Conservation (phyloP, 306 rosid genomes). For the Inga oerstediana region DNA sequence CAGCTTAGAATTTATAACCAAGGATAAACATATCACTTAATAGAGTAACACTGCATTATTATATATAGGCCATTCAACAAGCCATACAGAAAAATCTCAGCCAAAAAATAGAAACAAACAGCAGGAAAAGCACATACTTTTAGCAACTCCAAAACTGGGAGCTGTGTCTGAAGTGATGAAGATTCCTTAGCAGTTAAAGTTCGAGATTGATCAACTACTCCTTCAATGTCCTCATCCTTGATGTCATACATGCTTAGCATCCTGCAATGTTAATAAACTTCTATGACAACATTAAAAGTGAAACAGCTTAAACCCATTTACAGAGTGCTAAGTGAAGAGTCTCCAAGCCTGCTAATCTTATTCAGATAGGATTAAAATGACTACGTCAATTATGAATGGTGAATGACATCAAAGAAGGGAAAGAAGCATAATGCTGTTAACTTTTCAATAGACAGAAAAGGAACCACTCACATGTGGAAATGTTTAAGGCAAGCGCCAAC, state of each 20-base stretch:
- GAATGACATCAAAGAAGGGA: constrained; percentile 15
- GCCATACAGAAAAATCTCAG: not conserved
- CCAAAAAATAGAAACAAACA: constrained; percentile 4
- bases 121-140: constrained; percentile 55
- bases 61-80: constrained; percentile 11
- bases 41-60: not conserved
- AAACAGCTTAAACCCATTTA: constrained; percentile 15
- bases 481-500: constrained; percentile 89
- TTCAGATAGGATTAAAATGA: not conserved
- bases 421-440: constrained; percentile 13
- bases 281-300: constrained; percentile 24
- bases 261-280: constrained; percentile 52
- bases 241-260: constrained; percentile 76
- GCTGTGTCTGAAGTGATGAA: constrained; percentile 73
- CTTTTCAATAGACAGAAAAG: constrained; percentile 24
- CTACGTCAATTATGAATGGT: constrained; percentile 6
- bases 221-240: constrained; percentile 81
- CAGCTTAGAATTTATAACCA: constrained; percentile 24
- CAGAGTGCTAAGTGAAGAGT: not conserved
- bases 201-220: constrained; percentile 65
- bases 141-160: constrained; percentile 88
- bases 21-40: not conserved
- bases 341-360: constrained; percentile 8
- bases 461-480: constrained; percentile 80
- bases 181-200: constrained; percentile 63